Evolutionary conservation across 148 eudicot species (phyloP).

Genomic region (Diospyros kaki): DNA sequence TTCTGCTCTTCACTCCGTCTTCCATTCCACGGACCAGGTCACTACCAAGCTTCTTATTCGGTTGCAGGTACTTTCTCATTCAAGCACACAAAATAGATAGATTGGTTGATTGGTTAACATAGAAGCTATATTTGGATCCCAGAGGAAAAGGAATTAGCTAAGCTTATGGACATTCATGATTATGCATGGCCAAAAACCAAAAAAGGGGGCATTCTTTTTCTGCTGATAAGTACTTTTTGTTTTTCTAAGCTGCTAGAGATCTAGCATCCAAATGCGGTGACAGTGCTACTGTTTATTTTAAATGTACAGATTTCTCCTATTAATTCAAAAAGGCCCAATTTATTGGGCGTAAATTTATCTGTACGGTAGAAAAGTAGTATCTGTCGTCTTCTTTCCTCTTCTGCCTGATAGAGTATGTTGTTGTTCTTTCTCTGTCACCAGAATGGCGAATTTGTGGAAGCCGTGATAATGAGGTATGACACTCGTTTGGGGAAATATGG

Average conservation of each 20-base stretch:
- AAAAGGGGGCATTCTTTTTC: too few species aligned
- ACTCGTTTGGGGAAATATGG: constrained; percentile 73
- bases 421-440: constrained; percentile 19
- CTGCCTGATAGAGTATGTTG: background rate
- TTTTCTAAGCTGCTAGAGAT: too few species aligned
- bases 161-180: too few species aligned
- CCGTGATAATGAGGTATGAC: constrained; percentile 96
- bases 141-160: too few species aligned
- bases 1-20: constrained; percentile 54
- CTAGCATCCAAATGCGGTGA: too few species aligned
- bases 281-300: background rate
- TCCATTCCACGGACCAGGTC: constrained; percentile 62
- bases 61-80: constrained; percentile 49
- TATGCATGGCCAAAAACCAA: too few species aligned
- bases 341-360: background rate
- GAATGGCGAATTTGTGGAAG: constrained; percentile 91
- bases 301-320: background rate
- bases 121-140: too few species aligned
- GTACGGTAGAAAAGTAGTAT: too few species aligned
- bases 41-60: constrained; percentile 89
- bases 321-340: background rate
- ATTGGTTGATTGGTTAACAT: too few species aligned
- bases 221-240: too few species aligned
- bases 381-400: background rate
- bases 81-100: too few species aligned